Evolutionary conservation across 495 filamentous ascomycete genomes (phyloP).

Genomic region (Penicillium crystallinum): DNA sequence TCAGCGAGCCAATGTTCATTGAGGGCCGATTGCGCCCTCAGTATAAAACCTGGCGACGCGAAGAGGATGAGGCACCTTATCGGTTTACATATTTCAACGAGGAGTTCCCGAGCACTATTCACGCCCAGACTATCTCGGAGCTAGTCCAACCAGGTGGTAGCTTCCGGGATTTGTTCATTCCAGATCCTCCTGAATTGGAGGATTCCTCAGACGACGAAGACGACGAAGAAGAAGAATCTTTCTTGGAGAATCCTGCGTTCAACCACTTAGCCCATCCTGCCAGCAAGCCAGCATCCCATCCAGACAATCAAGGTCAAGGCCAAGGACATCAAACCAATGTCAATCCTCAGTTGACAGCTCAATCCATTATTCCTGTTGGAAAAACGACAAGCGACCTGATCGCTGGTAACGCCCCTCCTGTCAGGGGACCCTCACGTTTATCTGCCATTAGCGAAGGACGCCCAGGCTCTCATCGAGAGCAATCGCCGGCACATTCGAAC

Average conservation of each 20-base stretch:
- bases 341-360: neutral
- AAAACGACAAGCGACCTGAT: slow-evolving; percentile 23
- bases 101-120: slow-evolving; percentile 88
- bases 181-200: slow-evolving; percentile 59
- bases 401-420: slow-evolving; percentile 25
- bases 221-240: slow-evolving; percentile 33
- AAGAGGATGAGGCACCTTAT: slow-evolving; percentile 87
- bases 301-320: neutral
- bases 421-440: slow-evolving; percentile 20
- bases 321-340: slow-evolving; percentile 7
- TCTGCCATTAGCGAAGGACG: slow-evolving; percentile 34
- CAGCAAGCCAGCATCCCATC: neutral
- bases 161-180: slow-evolving; percentile 83
- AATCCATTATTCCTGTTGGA: neutral
- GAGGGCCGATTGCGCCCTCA: slow-evolving; percentile 82
- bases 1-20: slow-evolving; percentile 87
- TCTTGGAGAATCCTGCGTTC: slow-evolving; percentile 2
- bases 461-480: slow-evolving; percentile 23
- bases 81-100: slow-evolving; percentile 99
- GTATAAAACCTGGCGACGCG: slow-evolving; percentile 72
- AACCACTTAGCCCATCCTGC: slow-evolving; percentile 3
- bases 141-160: slow-evolving; percentile 75
- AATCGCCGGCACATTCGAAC: slow-evolving; percentile 21
- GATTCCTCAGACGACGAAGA: slow-evolving; percentile 63
- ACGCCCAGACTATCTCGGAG: slow-evolving; percentile 90